These are phyloP conservation scores for Colletotrichum falcatum DNA, from an alignment of 2,329 filamentous ascomycete genomes.

Conservation along the genomic window DNA sequence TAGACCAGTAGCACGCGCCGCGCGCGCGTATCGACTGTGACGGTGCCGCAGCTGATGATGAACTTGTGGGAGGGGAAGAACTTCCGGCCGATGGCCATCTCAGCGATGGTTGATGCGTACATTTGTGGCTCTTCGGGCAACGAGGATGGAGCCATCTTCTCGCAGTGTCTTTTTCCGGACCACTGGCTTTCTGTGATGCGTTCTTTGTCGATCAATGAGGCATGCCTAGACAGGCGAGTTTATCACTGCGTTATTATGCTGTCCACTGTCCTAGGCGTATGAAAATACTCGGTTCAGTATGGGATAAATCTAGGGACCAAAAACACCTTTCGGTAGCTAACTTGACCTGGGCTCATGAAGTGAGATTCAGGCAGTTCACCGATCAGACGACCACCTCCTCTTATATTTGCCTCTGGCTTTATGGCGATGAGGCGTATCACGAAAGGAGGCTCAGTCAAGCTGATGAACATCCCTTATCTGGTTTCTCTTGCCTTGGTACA, in stretches of 20 bases:
- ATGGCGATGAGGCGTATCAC: slow-evolving; percentile 29
- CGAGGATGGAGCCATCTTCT: slow-evolving; percentile 32
- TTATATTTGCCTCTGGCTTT: slow-evolving; percentile 7
- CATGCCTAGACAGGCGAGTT: background rate
- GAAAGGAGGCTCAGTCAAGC: slow-evolving; percentile 8
- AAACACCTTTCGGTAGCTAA: background rate
- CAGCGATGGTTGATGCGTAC: slow-evolving; percentile 26
- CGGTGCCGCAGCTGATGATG: slow-evolving; percentile 60
- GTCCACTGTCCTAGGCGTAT: background rate
- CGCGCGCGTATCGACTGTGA: slow-evolving; percentile 54
- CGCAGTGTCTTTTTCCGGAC: background rate
- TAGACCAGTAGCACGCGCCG: slow-evolving; percentile 57
- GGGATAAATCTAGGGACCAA: background rate
- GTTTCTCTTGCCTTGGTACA: background rate
- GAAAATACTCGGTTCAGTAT: background rate
- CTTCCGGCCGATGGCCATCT: slow-evolving; percentile 32
- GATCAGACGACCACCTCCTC: background rate
- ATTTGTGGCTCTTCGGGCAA: slow-evolving; percentile 24
- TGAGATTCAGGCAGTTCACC: slow-evolving; percentile 3
- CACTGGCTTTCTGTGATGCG: background rate
- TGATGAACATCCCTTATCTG: background rate
- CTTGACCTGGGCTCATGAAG: slow-evolving; percentile 1
- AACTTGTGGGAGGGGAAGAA: slow-evolving; percentile 57
- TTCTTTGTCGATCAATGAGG: background rate
- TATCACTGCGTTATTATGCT: background rate